Evolutionary conservation across 2,329 filamentous ascomycete species (phyloP).

Genomic region (Colletotrichum tanaceti): DNA sequence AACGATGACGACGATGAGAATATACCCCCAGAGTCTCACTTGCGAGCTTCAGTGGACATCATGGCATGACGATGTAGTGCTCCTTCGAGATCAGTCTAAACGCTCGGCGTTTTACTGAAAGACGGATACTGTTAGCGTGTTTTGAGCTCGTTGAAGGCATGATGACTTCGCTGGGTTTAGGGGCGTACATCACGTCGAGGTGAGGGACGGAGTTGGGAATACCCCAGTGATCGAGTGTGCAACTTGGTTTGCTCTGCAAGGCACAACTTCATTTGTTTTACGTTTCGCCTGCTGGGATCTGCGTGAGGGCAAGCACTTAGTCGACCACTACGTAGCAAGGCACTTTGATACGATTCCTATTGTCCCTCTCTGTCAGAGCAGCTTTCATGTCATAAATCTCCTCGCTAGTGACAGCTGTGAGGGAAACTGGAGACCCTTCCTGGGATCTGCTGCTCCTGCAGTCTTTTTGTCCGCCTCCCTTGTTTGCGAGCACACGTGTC

Average conservation of each 20-base stretch:
- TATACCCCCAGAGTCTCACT: conserved; percentile 23
- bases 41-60: conserved; percentile 44
- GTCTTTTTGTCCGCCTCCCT: background rate
- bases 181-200: background rate
- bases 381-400: background rate
- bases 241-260: background rate
- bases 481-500: background rate
- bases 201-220: conserved; percentile 11
- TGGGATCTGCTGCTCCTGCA: background rate
- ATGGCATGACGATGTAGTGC: background rate
- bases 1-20: conserved; percentile 50
- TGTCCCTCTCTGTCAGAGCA: background rate
- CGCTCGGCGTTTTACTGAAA: background rate
- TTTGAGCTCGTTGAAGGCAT: background rate
- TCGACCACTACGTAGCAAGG: background rate
- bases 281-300: background rate
- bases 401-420: too few species aligned
- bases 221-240: background rate
- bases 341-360: background rate
- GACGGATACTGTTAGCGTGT: background rate
- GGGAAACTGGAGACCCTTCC: too few species aligned
- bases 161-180: background rate
- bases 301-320: background rate
- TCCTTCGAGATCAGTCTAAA: background rate
- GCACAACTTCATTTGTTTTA: background rate